Evolutionary conservation across 2,329 filamentous ascomycete species (phyloP), one percentile per base, ranked within the genome.

Genomic region (Plectosphaerella cucumerina): DNA sequence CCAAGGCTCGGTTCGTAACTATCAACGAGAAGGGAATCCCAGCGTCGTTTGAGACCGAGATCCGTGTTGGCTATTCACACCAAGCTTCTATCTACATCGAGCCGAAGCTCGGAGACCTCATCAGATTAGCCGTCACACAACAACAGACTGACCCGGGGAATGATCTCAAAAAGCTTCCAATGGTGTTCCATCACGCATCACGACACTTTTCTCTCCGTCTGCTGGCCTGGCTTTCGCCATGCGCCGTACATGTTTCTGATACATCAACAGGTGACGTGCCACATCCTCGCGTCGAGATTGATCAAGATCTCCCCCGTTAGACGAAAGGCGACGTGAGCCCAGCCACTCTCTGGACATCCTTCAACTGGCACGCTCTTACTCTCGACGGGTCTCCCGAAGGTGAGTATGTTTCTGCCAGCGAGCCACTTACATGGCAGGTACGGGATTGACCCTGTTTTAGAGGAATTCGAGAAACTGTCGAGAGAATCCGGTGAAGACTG

Each of bases 291-390:
- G 34, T 48, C 23, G 5, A 48, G 34, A 37, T 48, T 10, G 34
- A 6, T 22, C 34, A 41, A 17, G 46, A 41, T 15, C 34, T 48
- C 20, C 34, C 34, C 20, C 46, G 34, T 26, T 34, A 48, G 34
- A 48, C 46, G n/a, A 41, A 33, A 20, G 46, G 47, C n/a, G 46
- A 44, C 20, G 23, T 46, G n/a, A 59, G 56, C 22, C 47, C 51
- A 9, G 54, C 53, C 1, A 59, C 56, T 23, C 53, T 59, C 34
- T 59, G 57, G 57, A 54, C 57, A 8, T 56, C 57, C 10, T 52
- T 52, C 12, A 59, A 59, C 23, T 59, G 57, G 56, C 50, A 59
- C 34, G 57, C 57, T 8, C 51, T 58, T 5, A 59, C 56, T 26
- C 56, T 58, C 14, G 52, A 56, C 26, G 57, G 56, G 51, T 51